Conservation (phyloP, 208 protist species). For the Acanthamoeba castellanii region DNA sequence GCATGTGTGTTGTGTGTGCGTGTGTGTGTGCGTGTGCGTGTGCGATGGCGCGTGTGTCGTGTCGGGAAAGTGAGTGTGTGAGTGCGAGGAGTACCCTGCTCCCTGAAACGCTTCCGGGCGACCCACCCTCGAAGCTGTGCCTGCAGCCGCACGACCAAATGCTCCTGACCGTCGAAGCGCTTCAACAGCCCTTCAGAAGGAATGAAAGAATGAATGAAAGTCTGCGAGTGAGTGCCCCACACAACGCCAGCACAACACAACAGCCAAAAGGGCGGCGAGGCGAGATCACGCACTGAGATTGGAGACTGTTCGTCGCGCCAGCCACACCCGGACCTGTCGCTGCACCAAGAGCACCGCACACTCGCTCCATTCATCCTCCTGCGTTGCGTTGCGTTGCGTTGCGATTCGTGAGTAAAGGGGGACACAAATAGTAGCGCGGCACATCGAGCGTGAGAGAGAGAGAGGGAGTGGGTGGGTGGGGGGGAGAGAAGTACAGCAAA, state of each 20-base stretch:
- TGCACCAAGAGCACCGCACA: not conserved
- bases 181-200: not conserved
- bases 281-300: not conserved
- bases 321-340: slow-evolving; percentile 49
- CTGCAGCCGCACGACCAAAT: not conserved
- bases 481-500: not conserved
- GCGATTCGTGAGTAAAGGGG: no score
- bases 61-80: no score
- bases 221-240: no score
- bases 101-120: slow-evolving; percentile 1
- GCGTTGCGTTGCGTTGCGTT: not conserved
- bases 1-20: no score
- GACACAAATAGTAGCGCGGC: no score
- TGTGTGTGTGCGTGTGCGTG: no score
- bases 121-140: slow-evolving; percentile 10
- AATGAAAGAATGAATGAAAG: not conserved
- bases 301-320: not conserved
- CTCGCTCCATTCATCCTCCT: slow-evolving; percentile 4
- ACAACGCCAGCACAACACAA: not conserved
- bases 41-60: no score
- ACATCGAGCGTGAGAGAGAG: not conserved
- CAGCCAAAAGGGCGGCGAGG: not conserved
- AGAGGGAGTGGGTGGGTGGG: not conserved
- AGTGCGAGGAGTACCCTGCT: not conserved
- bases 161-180: not conserved